Percentiles rank a stretch among this genome's conserved stretches.
Conservation (phyloP, 495 filamentous ascomycete genomes). For the Neurospora sp. region DNA sequence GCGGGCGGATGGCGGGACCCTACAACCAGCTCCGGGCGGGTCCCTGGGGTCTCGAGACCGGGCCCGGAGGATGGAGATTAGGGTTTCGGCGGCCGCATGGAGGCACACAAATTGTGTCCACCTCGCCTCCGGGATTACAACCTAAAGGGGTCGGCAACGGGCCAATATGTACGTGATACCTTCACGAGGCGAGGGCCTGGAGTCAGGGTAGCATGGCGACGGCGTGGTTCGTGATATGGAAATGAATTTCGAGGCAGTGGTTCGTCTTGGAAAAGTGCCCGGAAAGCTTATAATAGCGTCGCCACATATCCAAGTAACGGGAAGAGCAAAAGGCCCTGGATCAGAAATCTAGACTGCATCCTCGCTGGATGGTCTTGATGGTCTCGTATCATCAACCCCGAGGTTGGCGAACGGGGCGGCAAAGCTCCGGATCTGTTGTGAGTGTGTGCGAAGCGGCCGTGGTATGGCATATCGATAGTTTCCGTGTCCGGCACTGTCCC, state of each 20-base stretch:
- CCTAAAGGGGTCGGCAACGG: not conserved
- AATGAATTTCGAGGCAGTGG: not conserved
- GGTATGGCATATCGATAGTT: not conserved
- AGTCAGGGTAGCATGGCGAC: not conserved
- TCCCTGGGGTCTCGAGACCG: not conserved
- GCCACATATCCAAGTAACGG: not conserved
- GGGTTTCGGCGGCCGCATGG: not conserved
- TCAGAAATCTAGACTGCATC: not conserved
- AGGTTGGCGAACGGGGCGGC: not conserved
- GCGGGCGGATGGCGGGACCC: not conserved
- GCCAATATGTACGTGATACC: not conserved
- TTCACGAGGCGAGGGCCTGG: not conserved
- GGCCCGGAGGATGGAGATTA: not conserved
- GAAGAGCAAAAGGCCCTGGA: not conserved
- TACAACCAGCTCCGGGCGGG: not conserved
- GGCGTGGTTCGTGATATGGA: not conserved
- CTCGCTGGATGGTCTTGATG: not conserved
- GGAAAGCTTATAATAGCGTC: too few relatives aligned
- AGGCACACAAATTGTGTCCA: not conserved
- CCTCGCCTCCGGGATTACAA: not conserved
- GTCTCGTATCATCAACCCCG: not conserved
- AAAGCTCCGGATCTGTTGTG: not conserved
- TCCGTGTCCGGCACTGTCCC: not conserved
- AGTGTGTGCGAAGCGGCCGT: not conserved
- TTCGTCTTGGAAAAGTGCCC: not conserved